phyloP scores from a whole-genome alignment of 2,329 filamentous ascomycete species.

The Colletotrichum sp. region DNA sequence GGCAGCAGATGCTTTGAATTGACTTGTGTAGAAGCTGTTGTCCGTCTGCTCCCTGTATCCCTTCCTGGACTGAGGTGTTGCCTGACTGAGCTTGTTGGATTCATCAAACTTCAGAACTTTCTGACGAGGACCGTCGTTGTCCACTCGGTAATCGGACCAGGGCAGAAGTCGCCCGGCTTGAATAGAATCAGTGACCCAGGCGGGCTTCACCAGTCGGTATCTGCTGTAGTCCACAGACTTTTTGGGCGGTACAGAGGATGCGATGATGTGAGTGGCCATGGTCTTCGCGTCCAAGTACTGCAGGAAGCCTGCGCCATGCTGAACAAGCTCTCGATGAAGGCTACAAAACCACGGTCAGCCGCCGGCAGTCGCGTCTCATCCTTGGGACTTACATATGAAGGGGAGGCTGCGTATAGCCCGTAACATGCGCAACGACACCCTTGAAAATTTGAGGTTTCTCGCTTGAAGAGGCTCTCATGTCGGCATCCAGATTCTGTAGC shows the following conservation, averaged over 20 bases:
- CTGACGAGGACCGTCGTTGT: slow-evolving; percentile 79
- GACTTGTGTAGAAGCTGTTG: slow-evolving; percentile 80
- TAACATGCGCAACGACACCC: slow-evolving; percentile 88
- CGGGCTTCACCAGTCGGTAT: slow-evolving; percentile 92
- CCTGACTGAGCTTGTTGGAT: slow-evolving; percentile 71
- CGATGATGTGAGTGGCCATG: slow-evolving; percentile 93
- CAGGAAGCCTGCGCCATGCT: slow-evolving; percentile 91
- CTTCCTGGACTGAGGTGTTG: slow-evolving; percentile 58
- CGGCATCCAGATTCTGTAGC: slow-evolving; percentile 89
- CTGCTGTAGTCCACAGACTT: slow-evolving; percentile 87
- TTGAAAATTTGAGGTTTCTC: slow-evolving; percentile 88
- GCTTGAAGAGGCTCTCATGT: slow-evolving; percentile 71
- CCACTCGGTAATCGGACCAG: slow-evolving; percentile 86
- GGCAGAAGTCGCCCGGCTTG: slow-evolving; percentile 80
- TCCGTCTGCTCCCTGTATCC: slow-evolving; percentile 85
- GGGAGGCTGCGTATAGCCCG: slow-evolving; percentile 94
- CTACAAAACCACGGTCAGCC: slow-evolving; percentile 29
- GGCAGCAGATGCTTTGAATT: slow-evolving; percentile 54
- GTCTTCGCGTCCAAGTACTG: slow-evolving; percentile 97
- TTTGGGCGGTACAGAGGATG: slow-evolving; percentile 87
- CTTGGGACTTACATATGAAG: slow-evolving; percentile 68
- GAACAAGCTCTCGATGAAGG: slow-evolving; percentile 85
- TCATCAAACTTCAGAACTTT: slow-evolving; percentile 72
- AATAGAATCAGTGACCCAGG: slow-evolving; percentile 93
- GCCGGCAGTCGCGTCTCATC: not conserved